Base-by-base conservation (phyloP, 2,329 filamentous ascomycete genomes). In the Penicillium aurantiogriseum region DNA sequence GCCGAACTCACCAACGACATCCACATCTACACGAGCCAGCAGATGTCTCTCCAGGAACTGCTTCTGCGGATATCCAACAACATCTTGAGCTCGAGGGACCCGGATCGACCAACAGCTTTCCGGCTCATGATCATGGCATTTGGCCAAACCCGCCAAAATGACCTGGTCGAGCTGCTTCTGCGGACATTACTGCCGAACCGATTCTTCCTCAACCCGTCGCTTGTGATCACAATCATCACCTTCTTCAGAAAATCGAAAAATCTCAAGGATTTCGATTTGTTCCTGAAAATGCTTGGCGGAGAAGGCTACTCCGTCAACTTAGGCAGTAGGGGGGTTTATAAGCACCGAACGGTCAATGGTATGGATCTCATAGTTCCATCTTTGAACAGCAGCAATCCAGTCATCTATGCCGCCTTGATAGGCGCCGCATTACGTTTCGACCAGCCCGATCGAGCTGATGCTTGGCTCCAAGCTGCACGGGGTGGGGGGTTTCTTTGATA, bases 181-280 rank as follows among this genome's bases (percentile, higher is more conserved):
- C 71, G 70, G 40, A 71, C 74, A 43, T 48, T 78, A 27, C 58
- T 78, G 27, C 72, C 73, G 3, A 68, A 77, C 59, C 63, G 67
- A n/a, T 76, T 77, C 49, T 65, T 66, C 15, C 51, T 78, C 42
- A 73, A 58, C 39, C 63, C 69, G 3, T 69, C 74, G 2, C 61
- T 77, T 21, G 74, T 77, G 29, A 65, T 74, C 39, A 64, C 73
- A 0, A 74, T 74, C 6, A 33, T 78, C 29, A 68, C 67, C 13
- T 76, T 71, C 54, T 77, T 69, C 57, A 73, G 71, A 44, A 77
- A 75, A 58, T 69, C 72, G 2, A 75, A 74, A 53, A 74, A 78
- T 43, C 66, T 78, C 4, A 72, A 71, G 42, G 67, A 69, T n/a
- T 77, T 77, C 40, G 74, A 78, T 49, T 55, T 71, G 23, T 76